phyloP scores from a whole-genome alignment of 352 stramenopile genomes.

The Elongisporangium prolatum region DNA sequence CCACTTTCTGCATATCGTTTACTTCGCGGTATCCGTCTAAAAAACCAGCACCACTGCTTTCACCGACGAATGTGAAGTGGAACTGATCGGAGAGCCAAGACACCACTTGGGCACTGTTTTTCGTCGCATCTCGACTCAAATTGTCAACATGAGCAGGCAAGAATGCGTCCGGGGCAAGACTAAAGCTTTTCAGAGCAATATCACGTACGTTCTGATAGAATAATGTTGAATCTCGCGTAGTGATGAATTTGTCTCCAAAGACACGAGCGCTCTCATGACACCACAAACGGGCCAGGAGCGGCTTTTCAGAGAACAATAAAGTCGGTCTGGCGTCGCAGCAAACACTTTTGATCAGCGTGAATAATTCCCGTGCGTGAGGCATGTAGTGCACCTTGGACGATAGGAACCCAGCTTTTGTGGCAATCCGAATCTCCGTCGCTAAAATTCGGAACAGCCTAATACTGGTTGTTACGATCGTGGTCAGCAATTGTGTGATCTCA shows the following conservation, averaged over 20 bases:
- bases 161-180: slow-evolving; percentile 33
- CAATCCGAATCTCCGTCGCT: slow-evolving; percentile 7
- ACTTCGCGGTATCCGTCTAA: slow-evolving; percentile 55
- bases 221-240: slow-evolving; percentile 17
- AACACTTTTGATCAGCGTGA: slow-evolving; percentile 37
- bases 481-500: slow-evolving; percentile 28
- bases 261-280: slow-evolving; percentile 61
- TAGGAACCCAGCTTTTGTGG: slow-evolving; percentile 14
- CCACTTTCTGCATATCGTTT: slow-evolving; percentile 40
- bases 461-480: slow-evolving; percentile 47
- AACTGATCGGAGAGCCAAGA: slow-evolving; percentile 45
- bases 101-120: not conserved
- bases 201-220: slow-evolving; percentile 50
- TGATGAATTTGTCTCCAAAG: slow-evolving; percentile 45
- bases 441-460: slow-evolving; percentile 48
- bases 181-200: slow-evolving; percentile 38
- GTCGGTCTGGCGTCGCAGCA: slow-evolving; percentile 31
- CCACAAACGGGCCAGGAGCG: slow-evolving; percentile 51
- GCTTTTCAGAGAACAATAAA: slow-evolving; percentile 38
- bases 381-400: slow-evolving; percentile 49
- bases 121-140: not conserved
- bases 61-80: slow-evolving; percentile 52
- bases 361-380: slow-evolving; percentile 33
- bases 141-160: slow-evolving; percentile 16
- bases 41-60: slow-evolving; percentile 29